These are phyloP conservation scores for Crucibulum laeve DNA, from an alignment of 768 basidiomycete species.

Conservation along the genomic window DNA sequence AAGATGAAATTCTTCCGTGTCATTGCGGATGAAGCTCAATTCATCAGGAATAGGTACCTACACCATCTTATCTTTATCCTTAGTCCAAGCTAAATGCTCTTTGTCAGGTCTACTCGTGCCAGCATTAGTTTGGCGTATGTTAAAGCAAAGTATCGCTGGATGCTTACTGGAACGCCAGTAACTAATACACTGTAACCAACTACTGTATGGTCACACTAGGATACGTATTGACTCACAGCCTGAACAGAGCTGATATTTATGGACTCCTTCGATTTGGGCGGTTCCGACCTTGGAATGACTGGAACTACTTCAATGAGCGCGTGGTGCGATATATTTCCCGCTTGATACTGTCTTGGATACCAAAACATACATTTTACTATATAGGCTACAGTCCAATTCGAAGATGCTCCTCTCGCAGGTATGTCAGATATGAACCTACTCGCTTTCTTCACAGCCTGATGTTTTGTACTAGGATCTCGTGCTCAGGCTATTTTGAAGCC, in stretches of 20 bases:
- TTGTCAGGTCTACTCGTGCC: conserved; percentile 44
- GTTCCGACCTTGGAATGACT: conserved; percentile 71
- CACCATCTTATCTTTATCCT: conserved; percentile 1
- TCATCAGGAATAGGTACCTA: conserved; percentile 58
- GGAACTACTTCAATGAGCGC: conserved; percentile 58
- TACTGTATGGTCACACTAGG: background rate
- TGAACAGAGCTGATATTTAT: conserved; percentile 59
- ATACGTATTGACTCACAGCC: background rate
- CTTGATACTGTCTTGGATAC: background rate
- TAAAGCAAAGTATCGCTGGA: conserved; percentile 68
- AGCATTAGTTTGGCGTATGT: conserved; percentile 60
- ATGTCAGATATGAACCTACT: conserved; percentile 6
- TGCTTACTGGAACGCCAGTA: conserved; percentile 73
- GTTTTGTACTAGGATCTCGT: conserved; percentile 35
- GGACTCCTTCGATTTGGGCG: conserved; percentile 66
- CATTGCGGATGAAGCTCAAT: conserved; percentile 78
- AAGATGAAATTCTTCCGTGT: conserved; percentile 63
- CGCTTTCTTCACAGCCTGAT: conserved; percentile 1
- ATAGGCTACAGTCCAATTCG: conserved; percentile 48
- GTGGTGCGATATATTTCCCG: conserved; percentile 33
- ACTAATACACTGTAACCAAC: conserved; percentile 58
- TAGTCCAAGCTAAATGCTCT: background rate
- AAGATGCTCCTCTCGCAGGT: conserved; percentile 62
- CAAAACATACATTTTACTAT: background rate
- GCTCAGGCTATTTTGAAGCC: conserved; percentile 67